These are phyloP conservation scores for Nannochloropsis gaditana DNA, from an alignment of 108 stramenopile species.

Conservation along the genomic window DNA sequence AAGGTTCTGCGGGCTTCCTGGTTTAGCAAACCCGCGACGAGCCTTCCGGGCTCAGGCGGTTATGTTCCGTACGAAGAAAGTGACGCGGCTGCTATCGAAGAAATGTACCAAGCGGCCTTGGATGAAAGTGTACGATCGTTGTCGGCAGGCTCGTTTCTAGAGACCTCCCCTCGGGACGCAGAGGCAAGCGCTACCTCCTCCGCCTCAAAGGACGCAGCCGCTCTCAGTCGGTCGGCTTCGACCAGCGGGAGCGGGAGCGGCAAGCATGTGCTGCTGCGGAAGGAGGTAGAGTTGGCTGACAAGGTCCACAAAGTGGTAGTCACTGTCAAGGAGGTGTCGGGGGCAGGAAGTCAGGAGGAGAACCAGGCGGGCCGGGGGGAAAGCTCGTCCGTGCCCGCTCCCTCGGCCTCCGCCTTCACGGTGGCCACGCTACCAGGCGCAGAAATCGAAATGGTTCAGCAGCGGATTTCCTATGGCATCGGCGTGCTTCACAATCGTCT, in stretches of 20 bases:
- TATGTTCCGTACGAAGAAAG: slow-evolving; percentile 5
- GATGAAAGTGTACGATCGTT: neutral
- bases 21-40: neutral
- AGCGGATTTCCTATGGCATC: neutral
- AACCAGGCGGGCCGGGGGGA: neutral
- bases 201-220: neutral
- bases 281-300: neutral
- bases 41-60: neutral
- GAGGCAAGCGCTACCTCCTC: neutral
- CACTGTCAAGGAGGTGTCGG: neutral
- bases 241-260: neutral
- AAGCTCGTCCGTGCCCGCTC: neutral
- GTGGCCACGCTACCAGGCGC: neutral
- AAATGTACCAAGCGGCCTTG: neutral
- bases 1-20: slow-evolving; percentile 5
- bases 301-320: slow-evolving; percentile 7
- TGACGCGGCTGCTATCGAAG: neutral
- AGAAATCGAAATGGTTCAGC: neutral
- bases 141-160: neutral
- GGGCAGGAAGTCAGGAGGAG: neutral
- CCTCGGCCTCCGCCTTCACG: neutral
- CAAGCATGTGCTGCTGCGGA: neutral
- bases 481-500: neutral
- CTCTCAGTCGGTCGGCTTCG: neutral
- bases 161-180: neutral